phyloP scores from a whole-genome alignment of 1,139 yeast species.

The Kurtzmaniella quercitrusa region DNA sequence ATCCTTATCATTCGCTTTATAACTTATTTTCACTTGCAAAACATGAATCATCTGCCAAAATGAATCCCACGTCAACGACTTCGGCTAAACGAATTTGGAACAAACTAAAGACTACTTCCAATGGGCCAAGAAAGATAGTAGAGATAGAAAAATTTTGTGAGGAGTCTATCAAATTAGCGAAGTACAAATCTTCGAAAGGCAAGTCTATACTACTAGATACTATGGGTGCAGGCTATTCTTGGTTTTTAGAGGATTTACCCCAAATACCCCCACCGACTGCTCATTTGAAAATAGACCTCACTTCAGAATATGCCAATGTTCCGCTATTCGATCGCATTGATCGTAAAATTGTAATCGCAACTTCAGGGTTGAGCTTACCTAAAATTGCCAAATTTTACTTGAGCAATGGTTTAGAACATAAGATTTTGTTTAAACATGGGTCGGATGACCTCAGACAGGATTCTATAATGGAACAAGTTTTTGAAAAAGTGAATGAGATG shows the following conservation, averaged over 20 bases:
- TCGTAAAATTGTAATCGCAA: conserved; percentile 52
- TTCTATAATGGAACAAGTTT: conserved; percentile 96
- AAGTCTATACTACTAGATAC: conserved; percentile 33
- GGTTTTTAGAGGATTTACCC: conserved; percentile 54
- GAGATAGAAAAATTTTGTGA: conserved; percentile 50
- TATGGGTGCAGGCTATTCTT: conserved; percentile 10
- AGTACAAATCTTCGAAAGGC: conserved; percentile 35
- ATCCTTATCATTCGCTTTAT: conserved; percentile 79
- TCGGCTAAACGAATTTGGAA: conserved; percentile 52
- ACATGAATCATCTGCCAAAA: conserved; percentile 37
- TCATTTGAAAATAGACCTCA: conserved; percentile 36
- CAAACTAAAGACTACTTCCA: conserved; percentile 15
- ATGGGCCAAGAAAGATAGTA: conserved; percentile 14
- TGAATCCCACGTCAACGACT: conserved; percentile 35
- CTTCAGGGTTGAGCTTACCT: conserved; percentile 84
- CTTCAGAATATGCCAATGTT: conserved; percentile 43
- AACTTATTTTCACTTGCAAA: conserved; percentile 55
- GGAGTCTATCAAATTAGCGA: conserved; percentile 50
- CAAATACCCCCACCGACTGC: conserved; percentile 69
- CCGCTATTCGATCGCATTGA: conserved; percentile 48
- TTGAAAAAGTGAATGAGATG: conserved; percentile 77
- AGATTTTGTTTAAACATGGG: conserved; percentile 73
- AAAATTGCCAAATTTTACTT: conserved; percentile 59
- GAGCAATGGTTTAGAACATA: conserved; percentile 55
- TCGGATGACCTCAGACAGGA: conserved; percentile 93